Evolutionary conservation across 768 basidiomycete species (phyloP).

Genomic region (Hericium coralloides): DNA sequence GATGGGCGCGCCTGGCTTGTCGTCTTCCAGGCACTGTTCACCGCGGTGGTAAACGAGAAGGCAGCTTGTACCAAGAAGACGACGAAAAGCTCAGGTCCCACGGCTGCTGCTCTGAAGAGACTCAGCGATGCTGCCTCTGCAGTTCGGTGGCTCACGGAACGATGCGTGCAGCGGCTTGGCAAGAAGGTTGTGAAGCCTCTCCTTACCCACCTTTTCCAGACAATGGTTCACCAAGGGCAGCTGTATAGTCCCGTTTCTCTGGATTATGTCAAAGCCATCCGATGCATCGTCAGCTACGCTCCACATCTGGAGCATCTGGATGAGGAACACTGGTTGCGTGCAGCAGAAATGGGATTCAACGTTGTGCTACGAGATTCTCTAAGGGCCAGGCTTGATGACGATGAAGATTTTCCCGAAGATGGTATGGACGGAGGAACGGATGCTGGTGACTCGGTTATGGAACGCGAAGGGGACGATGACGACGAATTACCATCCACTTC

Average conservation of each 20-base stretch:
- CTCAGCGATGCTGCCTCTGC: conserved; percentile 57
- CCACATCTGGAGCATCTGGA: conserved; percentile 78
- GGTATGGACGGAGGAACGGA: conserved; percentile 22
- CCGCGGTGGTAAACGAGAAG: conserved; percentile 55
- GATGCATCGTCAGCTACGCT: conserved; percentile 48
- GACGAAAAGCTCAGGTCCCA: conserved; percentile 30
- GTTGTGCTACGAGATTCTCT: conserved; percentile 57
- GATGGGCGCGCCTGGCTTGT: conserved; percentile 44
- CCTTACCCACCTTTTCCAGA: conserved; percentile 54
- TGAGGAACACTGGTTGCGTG: conserved; percentile 51
- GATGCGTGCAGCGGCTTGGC: conserved; percentile 46
- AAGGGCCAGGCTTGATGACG: conserved; percentile 25
- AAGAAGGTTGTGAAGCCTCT: conserved; percentile 46
- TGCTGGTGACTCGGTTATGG: conserved; percentile 21
- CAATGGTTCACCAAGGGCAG: conserved; percentile 41
- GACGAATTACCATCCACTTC: conserved; percentile 14
- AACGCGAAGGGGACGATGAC: conserved; percentile 23
- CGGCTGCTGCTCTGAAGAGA: conserved; percentile 43
- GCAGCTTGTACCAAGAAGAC: conserved; percentile 31
- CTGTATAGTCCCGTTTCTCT: conserved; percentile 60
- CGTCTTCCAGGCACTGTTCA: conserved; percentile 69
- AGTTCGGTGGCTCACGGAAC: conserved; percentile 68
- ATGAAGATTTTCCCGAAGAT: conserved; percentile 20
- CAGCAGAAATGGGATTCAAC: conserved; percentile 71
- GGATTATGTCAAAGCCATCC: conserved; percentile 76